A percentile compares a stretch with the other conserved stretches of the same genome.
Conservation (phyloP, 2,329 filamentous ascomycete genomes). For the Penicillium verrucosum region DNA sequence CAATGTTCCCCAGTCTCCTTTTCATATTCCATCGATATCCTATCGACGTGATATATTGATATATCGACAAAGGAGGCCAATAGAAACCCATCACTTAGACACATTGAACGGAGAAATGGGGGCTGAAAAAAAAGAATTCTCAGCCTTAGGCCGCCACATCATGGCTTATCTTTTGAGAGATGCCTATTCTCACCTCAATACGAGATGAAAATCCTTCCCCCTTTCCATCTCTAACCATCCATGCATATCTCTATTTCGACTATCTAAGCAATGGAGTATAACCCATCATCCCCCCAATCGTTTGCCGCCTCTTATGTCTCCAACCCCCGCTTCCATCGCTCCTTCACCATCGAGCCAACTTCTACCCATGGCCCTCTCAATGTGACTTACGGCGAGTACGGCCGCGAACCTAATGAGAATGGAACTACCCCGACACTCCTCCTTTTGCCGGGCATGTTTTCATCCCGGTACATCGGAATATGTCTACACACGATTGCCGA, state of each 20-base stretch:
- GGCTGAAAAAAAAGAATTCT: not conserved
- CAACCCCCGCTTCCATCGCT: slow-evolving; percentile 6
- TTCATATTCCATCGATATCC: too few species aligned
- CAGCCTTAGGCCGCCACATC: not conserved
- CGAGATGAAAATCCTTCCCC: not conserved
- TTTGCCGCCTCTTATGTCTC: slow-evolving; percentile 1
- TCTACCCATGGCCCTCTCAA: slow-evolving; percentile 3
- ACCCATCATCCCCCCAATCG: not conserved
- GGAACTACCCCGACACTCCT: not conserved
- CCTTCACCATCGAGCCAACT: slow-evolving; percentile 3
- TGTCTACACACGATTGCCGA: slow-evolving; percentile 3
- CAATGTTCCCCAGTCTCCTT: too few species aligned
- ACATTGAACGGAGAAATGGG: not conserved
- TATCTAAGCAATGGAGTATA: not conserved
- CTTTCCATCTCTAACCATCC: not conserved
- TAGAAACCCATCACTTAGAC: not conserved
- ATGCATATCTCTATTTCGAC: not conserved
- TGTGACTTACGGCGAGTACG: slow-evolving; percentile 6
- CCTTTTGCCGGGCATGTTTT: slow-evolving; percentile 6
- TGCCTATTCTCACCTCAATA: not conserved
- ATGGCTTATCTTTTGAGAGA: not conserved
- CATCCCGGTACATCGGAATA: slow-evolving; percentile 1
- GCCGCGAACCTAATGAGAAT: not conserved
- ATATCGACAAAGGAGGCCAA: not conserved
- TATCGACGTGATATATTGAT: not conserved